Percentiles rank a stretch among this genome's conserved stretches.
These are phyloP conservation scores for Fragilaria crotonensis DNA, from an alignment of 108 stramenopile species.

Conservation along the genomic window DNA sequence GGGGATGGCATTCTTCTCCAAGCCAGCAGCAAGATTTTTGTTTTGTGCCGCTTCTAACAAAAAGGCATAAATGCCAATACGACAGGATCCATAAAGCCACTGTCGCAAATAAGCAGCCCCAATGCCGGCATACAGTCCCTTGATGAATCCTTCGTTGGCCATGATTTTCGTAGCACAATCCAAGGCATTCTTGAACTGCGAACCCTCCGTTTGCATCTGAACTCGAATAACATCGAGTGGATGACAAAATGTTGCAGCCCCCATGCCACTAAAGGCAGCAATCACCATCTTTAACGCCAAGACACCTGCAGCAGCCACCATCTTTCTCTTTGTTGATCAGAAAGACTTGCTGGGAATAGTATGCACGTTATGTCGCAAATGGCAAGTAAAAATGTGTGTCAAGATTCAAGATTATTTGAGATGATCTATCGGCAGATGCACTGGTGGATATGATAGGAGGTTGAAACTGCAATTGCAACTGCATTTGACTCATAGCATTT, in stretches of 20 bases:
- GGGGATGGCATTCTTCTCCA: slow-evolving; percentile 52
- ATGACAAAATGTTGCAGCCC: slow-evolving; percentile 67
- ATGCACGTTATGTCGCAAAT: too few species aligned
- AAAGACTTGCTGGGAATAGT: too few species aligned
- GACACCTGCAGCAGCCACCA: too few species aligned
- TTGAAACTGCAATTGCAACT: too few species aligned
- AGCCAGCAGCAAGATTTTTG: slow-evolving; percentile 35
- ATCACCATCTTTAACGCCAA: too few species aligned
- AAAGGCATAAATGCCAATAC: slow-evolving; percentile 66
- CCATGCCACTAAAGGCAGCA: slow-evolving; percentile 66
- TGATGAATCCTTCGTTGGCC: slow-evolving; percentile 29
- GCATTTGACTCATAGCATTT: too few species aligned
- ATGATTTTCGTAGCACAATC: slow-evolving; percentile 38
- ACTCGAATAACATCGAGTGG: slow-evolving; percentile 67
- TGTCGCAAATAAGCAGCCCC: slow-evolving; percentile 62
- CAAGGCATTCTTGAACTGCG: slow-evolving; percentile 15
- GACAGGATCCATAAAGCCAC: slow-evolving; percentile 69
- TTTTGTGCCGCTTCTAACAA: slow-evolving; percentile 53
- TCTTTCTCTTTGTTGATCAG: too few species aligned
- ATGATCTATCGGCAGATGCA: too few species aligned
- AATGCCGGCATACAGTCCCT: slow-evolving; percentile 61
- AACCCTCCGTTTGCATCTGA: slow-evolving; percentile 66
- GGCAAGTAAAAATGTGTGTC: too few species aligned
- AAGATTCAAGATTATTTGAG: too few species aligned
- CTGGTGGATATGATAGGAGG: too few species aligned